Conservation (phyloP, 2,329 filamentous ascomycete species). For the Fusarium nodosum region DNA sequence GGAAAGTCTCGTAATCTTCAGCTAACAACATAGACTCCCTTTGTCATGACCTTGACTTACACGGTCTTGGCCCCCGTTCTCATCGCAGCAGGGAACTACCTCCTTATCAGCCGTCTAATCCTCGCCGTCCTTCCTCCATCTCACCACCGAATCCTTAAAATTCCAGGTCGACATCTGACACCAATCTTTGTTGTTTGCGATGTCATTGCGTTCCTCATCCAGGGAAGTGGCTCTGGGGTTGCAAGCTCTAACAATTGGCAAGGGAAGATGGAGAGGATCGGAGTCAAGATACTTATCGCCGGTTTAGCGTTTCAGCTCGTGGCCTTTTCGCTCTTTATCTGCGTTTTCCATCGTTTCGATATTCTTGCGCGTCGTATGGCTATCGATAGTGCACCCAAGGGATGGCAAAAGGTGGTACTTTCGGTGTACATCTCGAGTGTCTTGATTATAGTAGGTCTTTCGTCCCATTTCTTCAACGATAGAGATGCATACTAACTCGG, state of each 20-base stretch:
- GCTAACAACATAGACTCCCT: constrained; percentile 51
- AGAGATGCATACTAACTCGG: background rate
- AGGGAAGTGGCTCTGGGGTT: constrained; percentile 61
- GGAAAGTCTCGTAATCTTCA: too few relatives aligned
- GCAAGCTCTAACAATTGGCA: constrained; percentile 60
- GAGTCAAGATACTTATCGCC: constrained; percentile 58
- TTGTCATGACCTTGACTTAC: constrained; percentile 56
- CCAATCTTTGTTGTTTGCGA: constrained; percentile 62
- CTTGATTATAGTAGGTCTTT: constrained; percentile 59
- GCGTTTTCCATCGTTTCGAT: constrained; percentile 58
- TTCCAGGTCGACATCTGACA: constrained; percentile 58
- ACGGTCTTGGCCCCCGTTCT: constrained; percentile 65
- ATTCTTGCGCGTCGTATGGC: constrained; percentile 45
- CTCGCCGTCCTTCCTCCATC: constrained; percentile 53
- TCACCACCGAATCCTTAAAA: constrained; percentile 54
- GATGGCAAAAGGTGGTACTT: constrained; percentile 57
- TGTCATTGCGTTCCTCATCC: constrained; percentile 60
- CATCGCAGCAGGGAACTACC: constrained; percentile 64
- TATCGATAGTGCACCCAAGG: constrained; percentile 49
- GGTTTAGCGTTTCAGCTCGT: constrained; percentile 59
- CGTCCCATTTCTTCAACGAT: accelerated
- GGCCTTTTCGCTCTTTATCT: constrained; percentile 58
- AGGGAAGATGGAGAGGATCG: constrained; percentile 55
- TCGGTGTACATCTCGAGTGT: constrained; percentile 61
- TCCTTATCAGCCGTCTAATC: constrained; percentile 64